Conservation (phyloP, 2,329 filamentous ascomycete genomes). For the Aspergillus sp. region DNA sequence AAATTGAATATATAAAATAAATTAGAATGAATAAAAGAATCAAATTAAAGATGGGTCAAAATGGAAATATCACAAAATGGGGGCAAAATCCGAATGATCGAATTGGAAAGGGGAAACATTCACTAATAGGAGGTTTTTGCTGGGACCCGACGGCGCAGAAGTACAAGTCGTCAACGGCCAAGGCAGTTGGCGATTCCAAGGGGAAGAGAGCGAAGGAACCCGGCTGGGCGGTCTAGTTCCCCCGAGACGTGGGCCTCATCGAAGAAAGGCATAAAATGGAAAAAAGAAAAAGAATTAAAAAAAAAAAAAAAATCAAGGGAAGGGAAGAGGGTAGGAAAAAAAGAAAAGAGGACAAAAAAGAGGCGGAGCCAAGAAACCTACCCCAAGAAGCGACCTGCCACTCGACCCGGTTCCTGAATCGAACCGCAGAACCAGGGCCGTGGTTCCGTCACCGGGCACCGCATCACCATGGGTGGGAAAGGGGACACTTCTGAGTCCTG, state of each 20-base stretch:
- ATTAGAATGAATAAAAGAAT: not conserved
- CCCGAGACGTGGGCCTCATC: not conserved
- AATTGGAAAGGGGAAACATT: not conserved
- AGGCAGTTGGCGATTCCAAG: conserved; percentile 1
- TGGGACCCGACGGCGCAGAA: conserved; percentile 1
- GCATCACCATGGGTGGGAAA: not conserved
- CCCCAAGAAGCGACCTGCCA: not conserved
- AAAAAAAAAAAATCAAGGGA: not conserved
- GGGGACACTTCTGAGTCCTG: not conserved
- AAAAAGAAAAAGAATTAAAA: not conserved
- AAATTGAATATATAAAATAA: not conserved
- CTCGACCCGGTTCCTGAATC: conserved; percentile 4
- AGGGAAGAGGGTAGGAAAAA: not conserved
- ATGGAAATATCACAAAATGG: not conserved
- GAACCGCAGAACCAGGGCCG: not conserved
- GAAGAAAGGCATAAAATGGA: conserved; percentile 5
- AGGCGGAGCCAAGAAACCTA: not conserved
- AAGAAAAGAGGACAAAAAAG: not conserved
- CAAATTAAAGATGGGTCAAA: conserved; percentile 1
- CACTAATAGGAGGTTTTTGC: conserved; percentile 16
- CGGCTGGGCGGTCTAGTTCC: conserved; percentile 4
- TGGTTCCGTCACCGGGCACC: not conserved
- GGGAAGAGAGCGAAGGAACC: conserved; percentile 1
- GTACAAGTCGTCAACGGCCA: not conserved
- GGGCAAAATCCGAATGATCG: not conserved